Conservation (phyloP, 805 yeast genomes). For the Candida schatavii region DNA sequence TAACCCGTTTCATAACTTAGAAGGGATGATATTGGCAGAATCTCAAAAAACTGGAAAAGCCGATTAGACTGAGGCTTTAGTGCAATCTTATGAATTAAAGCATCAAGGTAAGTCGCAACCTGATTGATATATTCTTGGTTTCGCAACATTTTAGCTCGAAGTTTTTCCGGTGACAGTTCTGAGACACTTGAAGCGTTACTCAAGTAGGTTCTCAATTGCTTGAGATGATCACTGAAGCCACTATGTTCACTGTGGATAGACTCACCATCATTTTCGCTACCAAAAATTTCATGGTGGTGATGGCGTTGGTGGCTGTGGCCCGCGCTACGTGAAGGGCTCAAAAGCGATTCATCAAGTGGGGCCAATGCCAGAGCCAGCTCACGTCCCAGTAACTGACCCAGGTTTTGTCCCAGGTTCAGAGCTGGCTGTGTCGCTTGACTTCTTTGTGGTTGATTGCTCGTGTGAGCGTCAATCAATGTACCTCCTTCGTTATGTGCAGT, state of each 20-base stretch:
- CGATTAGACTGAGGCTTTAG: constrained; percentile 80
- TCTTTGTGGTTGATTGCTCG: neutral
- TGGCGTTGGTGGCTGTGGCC: neutral
- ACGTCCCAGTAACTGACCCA: no score
- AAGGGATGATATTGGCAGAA: constrained; percentile 83
- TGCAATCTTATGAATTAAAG: constrained; percentile 55
- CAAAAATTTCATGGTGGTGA: neutral
- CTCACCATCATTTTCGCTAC: neutral
- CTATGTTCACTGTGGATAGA: constrained; percentile 13
- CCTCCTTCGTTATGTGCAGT: neutral
- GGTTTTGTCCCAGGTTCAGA: no score
- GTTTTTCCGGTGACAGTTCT: constrained; percentile 29
- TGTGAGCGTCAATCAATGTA: neutral
- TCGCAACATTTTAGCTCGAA: constrained; percentile 19
- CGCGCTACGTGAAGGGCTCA: neutral
- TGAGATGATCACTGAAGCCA: constrained; percentile 8
- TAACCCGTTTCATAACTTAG: constrained; percentile 78
- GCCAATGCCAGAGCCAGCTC: no score
- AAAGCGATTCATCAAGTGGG: constrained; percentile 2
- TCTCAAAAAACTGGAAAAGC: constrained; percentile 81
- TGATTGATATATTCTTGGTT: constrained; percentile 41
- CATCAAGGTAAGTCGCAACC: constrained; percentile 66
- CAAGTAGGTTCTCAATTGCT: constrained; percentile 27
- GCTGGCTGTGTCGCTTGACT: neutral
- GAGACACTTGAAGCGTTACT: constrained; percentile 22